Percentiles rank a stretch among this genome's conserved stretches.
These are phyloP conservation scores for Cordyceps fumosorosea DNA, from an alignment of 2,329 filamentous ascomycete genomes.

Conservation along the genomic window DNA sequence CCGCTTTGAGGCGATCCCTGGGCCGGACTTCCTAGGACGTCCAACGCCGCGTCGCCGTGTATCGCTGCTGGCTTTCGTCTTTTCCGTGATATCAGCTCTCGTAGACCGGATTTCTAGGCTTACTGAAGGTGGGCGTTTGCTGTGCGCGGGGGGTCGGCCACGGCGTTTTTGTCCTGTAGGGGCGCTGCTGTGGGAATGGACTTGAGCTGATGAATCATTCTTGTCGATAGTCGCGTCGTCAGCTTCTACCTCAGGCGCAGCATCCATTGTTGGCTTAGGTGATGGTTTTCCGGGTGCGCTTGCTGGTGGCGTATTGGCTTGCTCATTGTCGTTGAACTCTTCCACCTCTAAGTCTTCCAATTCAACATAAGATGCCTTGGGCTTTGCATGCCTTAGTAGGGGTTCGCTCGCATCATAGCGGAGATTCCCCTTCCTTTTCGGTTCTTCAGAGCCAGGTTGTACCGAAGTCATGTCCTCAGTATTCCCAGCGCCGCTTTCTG, in stretches of 20 bases:
- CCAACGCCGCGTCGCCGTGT: slow-evolving; percentile 19
- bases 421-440: slow-evolving; percentile 17
- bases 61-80: slow-evolving; percentile 14
- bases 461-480: slow-evolving; percentile 14
- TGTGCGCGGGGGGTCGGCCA: slow-evolving; percentile 15
- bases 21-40: slow-evolving; percentile 22
- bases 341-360: slow-evolving; percentile 35
- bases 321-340: slow-evolving; percentile 14
- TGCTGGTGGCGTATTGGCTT: not conserved
- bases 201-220: not conserved
- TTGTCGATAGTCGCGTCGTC: not conserved
- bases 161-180: slow-evolving; percentile 16
- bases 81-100: not conserved
- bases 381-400: slow-evolving; percentile 45
- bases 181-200: not conserved
- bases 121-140: not conserved
- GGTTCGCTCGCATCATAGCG: slow-evolving; percentile 41
- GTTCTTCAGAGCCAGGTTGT: slow-evolving; percentile 16
- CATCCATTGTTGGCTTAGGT: not conserved
- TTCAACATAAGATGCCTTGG: slow-evolving; percentile 44
- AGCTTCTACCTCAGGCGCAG: not conserved
- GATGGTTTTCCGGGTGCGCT: not conserved
- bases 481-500: not conserved
- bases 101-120: slow-evolving; percentile 20
- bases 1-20: slow-evolving; percentile 19